Evolutionary conservation across 768 basidiomycete species (phyloP), one percentile per base, ranked within the genome.

Genomic region (Amanita muscaria): DNA sequence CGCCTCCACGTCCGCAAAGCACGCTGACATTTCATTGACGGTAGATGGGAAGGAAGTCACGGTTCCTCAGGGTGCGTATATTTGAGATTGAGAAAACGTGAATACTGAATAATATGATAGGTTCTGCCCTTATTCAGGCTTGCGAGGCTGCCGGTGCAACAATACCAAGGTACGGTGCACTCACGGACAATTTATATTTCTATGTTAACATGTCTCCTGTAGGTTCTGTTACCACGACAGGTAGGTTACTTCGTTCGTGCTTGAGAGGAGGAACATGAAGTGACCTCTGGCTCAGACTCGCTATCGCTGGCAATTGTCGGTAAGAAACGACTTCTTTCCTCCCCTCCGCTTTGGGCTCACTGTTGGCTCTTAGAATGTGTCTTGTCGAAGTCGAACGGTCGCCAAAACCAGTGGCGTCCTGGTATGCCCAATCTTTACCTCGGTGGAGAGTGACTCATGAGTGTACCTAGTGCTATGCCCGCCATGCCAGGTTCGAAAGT

Each of bases 301-400:
- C 93, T 39, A 93, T 98, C 57, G 94, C 94, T 54, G 94, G 94
- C 41, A 97, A 98, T 62, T 97, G 94, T 69, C 87, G 88, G 88
- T 88, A 52, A 63, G 83, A 10, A 6, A 9, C 24, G n/a, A n/a
- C 22, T 30, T 21, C 38, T 33, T 15, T 24, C 9, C 16, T 47
- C 15, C 10, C 45, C 38, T 22, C 46, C 48, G n/a, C 44, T 21
- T 46, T 39, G 35, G 42, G 46, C 38, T 18, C 22, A 34, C 34
- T 35, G 37, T 38, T 43, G 21, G 18, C 7, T 3, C 41, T 18
- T 50, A 89, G 93, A 54, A 99, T 99, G 96, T 99, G 96, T 65
- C 69, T 99, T 40, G 96, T 99, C 30, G 96, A 99, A 66, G 94
- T 99, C 41, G 89, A 91, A 62, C 76, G 89, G 49, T 89, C 91